Base-by-base conservation (phyloP, 768 basidiomycete genomes). In the Boletus rubropictus region DNA sequence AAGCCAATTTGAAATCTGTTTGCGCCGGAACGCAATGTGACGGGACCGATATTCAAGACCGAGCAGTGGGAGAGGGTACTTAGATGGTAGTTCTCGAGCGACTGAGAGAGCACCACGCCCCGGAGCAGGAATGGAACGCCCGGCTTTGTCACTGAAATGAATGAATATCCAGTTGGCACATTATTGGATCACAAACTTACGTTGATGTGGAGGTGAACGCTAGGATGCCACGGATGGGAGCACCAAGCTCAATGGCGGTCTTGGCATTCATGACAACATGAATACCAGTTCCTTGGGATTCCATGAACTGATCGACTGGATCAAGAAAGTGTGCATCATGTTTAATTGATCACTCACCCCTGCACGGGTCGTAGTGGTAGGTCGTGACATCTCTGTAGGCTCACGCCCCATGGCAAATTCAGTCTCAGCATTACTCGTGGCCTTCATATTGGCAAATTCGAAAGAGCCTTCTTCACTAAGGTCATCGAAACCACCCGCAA, bases 381-480 rank as follows among this genome's bases (percentile, higher is more conserved):
- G 96, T 48, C 96, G 86, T 38, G 96, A 99, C 88, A 98, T 94
- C 68, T 99, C 96, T 32, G 89, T 92, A 6, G 96, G 94, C 68
- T 99, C 96, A 56, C 96, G 93, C 51, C 96, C 96, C 88, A 96
- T 96, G 4, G 94, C 95, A 61, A 97, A 89, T 67, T 99, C 96
- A 25, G 90, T 90, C 68, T 93, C 90, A 1, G 94, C 86, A 61
- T 95, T 97, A 70, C 88, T 91, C 5, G 96, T 99, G 1, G 96
- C 96, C 70, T 97, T 96, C 96, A 99, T 99, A 75, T 98, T 97
- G 41, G 93, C 96, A 69, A 99, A 99, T 68, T 99, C 95, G 67
- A 84, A 97, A 7, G 95, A 97, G 15, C 95, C 96, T 70, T 99
- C 96, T 68, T 99, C 96, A 54, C 86, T 89, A 65, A 98, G 80